Percentiles rank a stretch among this genome's conserved stretches.
phyloP scores from a whole-genome alignment of 495 filamentous ascomycete species.

The Entonaema liquescens region DNA sequence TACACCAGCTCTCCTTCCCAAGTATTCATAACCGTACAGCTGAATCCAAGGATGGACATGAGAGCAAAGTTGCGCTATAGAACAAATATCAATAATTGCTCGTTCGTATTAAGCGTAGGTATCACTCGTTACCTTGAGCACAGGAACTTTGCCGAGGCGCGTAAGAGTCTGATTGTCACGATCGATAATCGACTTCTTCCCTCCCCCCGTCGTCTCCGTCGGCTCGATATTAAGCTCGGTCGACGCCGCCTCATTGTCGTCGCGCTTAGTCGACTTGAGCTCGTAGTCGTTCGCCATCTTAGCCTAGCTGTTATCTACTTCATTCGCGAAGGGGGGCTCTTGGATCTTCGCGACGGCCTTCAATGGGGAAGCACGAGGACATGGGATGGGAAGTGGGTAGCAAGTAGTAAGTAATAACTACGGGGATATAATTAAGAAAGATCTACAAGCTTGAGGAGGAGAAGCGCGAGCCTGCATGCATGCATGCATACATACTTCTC shows the following conservation, averaged over 20 bases:
- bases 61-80: conserved; percentile 52
- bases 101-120: neutral
- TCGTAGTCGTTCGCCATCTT: conserved; percentile 6
- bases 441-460: neutral
- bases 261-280: conserved; percentile 1
- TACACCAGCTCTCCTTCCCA: conserved; percentile 53
- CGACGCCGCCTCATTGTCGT: conserved; percentile 3
- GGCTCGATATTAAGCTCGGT: conserved; percentile 7
- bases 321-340: neutral
- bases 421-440: neutral
- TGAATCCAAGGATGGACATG: conserved; percentile 57
- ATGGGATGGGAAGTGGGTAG: neutral
- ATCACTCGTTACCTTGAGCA: conserved; percentile 2
- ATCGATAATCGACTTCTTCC: conserved; percentile 11
- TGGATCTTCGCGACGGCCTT: neutral
- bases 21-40: conserved; percentile 56
- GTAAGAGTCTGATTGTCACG: neutral
- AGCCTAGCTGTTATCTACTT: neutral
- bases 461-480: neutral
- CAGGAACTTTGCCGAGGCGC: neutral
- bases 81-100: neutral
- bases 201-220: neutral
- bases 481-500: neutral
- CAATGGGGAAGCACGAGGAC: neutral
- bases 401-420: neutral